Conservation (phyloP, 805 yeast genomes). For the Candida adriatica region DNA sequence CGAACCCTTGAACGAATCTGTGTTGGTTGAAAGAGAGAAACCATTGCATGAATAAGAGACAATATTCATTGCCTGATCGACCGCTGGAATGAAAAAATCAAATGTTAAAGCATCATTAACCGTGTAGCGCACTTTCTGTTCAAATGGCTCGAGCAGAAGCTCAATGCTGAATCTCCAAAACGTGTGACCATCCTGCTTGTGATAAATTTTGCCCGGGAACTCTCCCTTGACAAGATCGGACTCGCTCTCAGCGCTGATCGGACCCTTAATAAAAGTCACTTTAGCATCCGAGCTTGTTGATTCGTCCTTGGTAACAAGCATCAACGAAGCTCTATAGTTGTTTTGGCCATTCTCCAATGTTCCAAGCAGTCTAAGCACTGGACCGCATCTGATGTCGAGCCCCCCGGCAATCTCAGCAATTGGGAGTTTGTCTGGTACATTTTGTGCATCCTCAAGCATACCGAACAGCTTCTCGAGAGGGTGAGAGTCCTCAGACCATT, state of each 20-base stretch:
- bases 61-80: constrained; percentile 64
- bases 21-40: constrained; percentile 67
- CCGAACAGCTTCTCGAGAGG: constrained; percentile 9
- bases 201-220: constrained; percentile 40
- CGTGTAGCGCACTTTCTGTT: constrained; percentile 57
- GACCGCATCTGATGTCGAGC: constrained; percentile 62
- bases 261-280: constrained; percentile 22
- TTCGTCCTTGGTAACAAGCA: constrained; percentile 46
- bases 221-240: constrained; percentile 29
- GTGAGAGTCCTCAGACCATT: constrained; percentile 9
- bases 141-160: constrained; percentile 39
- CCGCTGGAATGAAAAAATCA: constrained; percentile 65
- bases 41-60: constrained; percentile 89
- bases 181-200: constrained; percentile 36
- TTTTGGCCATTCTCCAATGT: constrained; percentile 42
- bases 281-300: constrained; percentile 31
- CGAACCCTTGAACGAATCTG: constrained; percentile 61
- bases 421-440: constrained; percentile 9
- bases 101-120: constrained; percentile 46
- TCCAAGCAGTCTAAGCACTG: constrained; percentile 62
- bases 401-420: constrained; percentile 12
- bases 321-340: constrained; percentile 61
- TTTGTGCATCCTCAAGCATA: constrained; percentile 9
- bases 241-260: constrained; percentile 15
- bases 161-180: constrained; percentile 65